These are phyloP conservation scores for Yamadazyma atlantica DNA, from an alignment of 1,139 yeast genomes.

Conservation along the genomic window DNA sequence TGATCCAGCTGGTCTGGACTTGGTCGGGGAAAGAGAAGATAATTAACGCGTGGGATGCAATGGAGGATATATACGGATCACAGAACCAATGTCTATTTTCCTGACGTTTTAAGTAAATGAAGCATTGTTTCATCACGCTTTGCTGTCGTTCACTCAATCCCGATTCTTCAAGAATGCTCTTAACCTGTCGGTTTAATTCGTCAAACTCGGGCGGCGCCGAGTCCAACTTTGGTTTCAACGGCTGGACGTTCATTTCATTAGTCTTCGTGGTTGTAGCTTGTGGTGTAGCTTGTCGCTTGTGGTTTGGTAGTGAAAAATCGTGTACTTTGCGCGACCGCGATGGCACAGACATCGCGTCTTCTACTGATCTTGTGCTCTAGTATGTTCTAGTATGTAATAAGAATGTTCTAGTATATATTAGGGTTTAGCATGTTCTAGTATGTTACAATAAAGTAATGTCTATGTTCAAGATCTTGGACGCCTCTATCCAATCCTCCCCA, in stretches of 20 bases:
- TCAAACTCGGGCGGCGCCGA: conserved; percentile 26
- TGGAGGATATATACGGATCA: conserved; percentile 45
- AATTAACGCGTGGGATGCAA: conserved; percentile 54
- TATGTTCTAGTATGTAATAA: too few species aligned
- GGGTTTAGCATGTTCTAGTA: too few species aligned
- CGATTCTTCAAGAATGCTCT: conserved; percentile 22
- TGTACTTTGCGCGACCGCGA: too few species aligned
- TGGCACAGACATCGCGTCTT: too few species aligned
- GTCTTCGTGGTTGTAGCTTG: too few species aligned
- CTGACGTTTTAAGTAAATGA: conserved; percentile 23
- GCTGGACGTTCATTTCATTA: neutral
- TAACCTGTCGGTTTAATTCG: conserved; percentile 21
- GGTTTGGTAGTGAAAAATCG: too few species aligned
- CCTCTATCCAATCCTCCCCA: conserved; percentile 56
- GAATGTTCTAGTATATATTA: too few species aligned
- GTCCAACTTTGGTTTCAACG: conserved; percentile 1
- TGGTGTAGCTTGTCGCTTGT: too few species aligned
- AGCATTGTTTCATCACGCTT: conserved; percentile 24
- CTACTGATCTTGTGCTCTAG: too few species aligned
- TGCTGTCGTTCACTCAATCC: conserved; percentile 28
- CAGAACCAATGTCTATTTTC: conserved; percentile 54
- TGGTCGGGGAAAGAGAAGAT: conserved; percentile 58
- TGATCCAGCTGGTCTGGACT: conserved; percentile 42
- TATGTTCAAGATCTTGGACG: conserved; percentile 43
- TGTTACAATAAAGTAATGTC: conserved; percentile 47